Evolutionary conservation across 176 grass and related monocot genomes (phyloP), one percentile per base, ranked within the genome.

Genomic region (Panicum miliaceum): DNA sequence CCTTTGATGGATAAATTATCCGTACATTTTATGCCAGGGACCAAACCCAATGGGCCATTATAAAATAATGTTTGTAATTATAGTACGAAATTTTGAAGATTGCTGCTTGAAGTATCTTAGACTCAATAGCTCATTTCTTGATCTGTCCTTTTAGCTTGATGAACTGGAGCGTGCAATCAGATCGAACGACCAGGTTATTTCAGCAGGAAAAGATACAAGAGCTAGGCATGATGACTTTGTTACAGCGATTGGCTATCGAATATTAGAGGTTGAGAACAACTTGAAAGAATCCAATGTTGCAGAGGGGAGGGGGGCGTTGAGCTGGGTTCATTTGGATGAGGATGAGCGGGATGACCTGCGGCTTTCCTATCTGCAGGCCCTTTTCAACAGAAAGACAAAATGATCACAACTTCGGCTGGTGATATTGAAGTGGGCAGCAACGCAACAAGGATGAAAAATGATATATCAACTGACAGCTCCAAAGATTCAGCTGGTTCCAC

Each of bases 251-350:
- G 85, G 79, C 65, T 79, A 58, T 73, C 90, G 86, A 47, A 94
- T 97, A 86, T 45, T 78, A 57, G 88, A 85, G 78, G 90, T 93
- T 20, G 95, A 97, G 89, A 93, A 86, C 61, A 86, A 71, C 59
- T 77, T 97, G 62, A 91, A 80, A 72, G 88, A 86, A 74, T 84
- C 81, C n/a, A 94, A 83, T 83, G 12, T 84, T 36, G 60, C 86
- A 7, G 89, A 89, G 18, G 87, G 79, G 35, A 86, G 71, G 70
- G 72, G 71, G 12, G 38, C 64, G 0, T 54, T 93, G 16, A 91
- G 86, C 34, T 93, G 90, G 95, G 89, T 97, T 86, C 84, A 89
- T 40, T 84, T 97, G 81, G 89, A 93, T 73, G 80, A 93, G 53
- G 71, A 73, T 56, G 95, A 97, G 77, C 67, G 95, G 6, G 87